A percentile compares a stretch with the other conserved stretches of the same genome.
These are phyloP conservation scores for Syncephalastrum contaminatum DNA, from an alignment of 371 early-diverging fungal species.

Conservation along the genomic window DNA sequence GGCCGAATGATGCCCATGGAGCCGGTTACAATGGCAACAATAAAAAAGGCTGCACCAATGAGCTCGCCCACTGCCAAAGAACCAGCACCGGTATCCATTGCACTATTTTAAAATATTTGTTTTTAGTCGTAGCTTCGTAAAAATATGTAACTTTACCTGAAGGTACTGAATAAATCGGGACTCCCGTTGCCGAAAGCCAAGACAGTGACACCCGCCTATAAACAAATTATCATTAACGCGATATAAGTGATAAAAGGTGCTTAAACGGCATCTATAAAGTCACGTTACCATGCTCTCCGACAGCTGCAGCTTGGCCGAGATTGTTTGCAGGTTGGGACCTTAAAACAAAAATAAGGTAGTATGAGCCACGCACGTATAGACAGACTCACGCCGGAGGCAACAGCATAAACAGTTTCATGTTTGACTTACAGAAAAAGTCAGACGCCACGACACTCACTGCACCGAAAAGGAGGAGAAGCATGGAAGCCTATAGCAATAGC, in stretches of 20 bases:
- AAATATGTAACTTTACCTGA: conserved; percentile 37
- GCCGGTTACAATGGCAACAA: conserved; percentile 72
- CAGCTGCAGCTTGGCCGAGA: conserved; percentile 58
- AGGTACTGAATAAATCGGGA: conserved; percentile 80
- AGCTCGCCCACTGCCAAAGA: conserved; percentile 82
- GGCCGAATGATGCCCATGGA: conserved; percentile 69
- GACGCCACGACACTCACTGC: conserved; percentile 68
- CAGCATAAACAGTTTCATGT: neutral
- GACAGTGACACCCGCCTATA: conserved; percentile 78
- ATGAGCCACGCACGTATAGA: neutral
- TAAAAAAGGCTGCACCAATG: conserved; percentile 79
- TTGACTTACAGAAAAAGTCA: conserved; percentile 66
- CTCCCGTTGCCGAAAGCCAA: conserved; percentile 86
- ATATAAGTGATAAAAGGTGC: neutral
- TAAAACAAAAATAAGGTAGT: neutral
- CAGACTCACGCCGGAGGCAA: neutral
- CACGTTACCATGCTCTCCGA: conserved; percentile 65
- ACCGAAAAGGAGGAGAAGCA: conserved; percentile 55
- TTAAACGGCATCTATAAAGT: conserved; percentile 1
- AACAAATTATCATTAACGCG: neutral
- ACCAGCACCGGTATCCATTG: conserved; percentile 69
- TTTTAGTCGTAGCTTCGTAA: neutral
- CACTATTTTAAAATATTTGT: conserved; percentile 35
- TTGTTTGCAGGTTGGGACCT: conserved; percentile 68
- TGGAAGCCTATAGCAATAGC: conserved; percentile 24